Evolutionary conservation across 2,329 filamentous ascomycete genomes (phyloP).

Genomic region (Pezicula carpinea): DNA sequence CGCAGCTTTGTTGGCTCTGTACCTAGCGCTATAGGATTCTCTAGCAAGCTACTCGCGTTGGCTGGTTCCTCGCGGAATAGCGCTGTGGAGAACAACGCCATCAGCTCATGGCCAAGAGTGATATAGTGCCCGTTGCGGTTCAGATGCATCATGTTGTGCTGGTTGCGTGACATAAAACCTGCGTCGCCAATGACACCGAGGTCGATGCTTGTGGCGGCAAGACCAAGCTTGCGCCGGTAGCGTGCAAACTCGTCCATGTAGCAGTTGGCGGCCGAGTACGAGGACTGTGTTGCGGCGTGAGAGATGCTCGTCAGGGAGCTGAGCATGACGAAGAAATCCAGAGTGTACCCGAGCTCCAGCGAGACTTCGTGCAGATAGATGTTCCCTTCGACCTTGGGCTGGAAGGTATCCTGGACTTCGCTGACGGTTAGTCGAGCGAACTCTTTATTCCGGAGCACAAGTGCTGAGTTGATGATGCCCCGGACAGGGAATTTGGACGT

Average conservation of each 20-base stretch:
- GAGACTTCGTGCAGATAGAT: not conserved
- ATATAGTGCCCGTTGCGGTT: not conserved
- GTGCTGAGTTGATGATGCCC: too few species aligned
- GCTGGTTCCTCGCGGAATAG: too few species aligned
- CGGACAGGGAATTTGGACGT: too few species aligned
- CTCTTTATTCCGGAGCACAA: too few species aligned
- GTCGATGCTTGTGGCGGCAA: slow-evolving; percentile 43
- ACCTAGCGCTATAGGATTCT: too few species aligned
- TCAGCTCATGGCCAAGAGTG: not conserved
- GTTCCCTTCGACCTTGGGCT: not conserved
- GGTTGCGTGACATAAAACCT: not conserved
- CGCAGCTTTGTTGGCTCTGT: too few species aligned
- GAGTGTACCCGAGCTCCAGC: not conserved
- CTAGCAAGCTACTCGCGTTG: too few species aligned
- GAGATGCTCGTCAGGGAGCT: not conserved
- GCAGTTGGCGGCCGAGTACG: not conserved
- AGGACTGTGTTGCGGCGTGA: not conserved
- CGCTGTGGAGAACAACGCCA: not conserved
- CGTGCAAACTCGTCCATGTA: slow-evolving; percentile 32
- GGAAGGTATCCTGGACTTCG: too few species aligned
- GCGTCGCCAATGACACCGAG: slow-evolving; percentile 31
- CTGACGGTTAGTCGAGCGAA: too few species aligned
- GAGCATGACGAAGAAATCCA: slow-evolving; percentile 2
- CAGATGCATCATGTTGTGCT: not conserved
- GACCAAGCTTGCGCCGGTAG: slow-evolving; percentile 32